Conservation (phyloP, 495 filamentous ascomycete genomes). For the Neurospora discreta region DNA sequence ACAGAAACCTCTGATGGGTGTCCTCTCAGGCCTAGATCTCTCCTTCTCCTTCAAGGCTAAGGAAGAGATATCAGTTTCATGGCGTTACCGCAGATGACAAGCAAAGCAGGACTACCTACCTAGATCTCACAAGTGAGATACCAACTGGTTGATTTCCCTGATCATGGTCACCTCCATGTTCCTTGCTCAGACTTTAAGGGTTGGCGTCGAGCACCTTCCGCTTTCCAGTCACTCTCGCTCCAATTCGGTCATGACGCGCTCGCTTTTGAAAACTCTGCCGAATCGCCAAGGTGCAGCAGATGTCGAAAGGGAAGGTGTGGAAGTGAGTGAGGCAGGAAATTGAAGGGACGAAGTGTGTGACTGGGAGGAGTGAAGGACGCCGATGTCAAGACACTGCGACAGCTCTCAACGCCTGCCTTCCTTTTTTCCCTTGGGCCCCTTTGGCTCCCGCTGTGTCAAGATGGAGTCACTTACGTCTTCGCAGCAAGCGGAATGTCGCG, state of each 20-base stretch:
- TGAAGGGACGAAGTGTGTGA: not conserved
- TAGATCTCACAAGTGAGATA: too few species aligned
- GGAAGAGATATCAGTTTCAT: too few species aligned
- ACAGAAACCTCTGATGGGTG: too few species aligned
- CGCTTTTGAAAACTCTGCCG: not conserved
- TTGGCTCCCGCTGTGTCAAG: not conserved
- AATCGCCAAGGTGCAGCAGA: not conserved
- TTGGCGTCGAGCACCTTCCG: too few species aligned
- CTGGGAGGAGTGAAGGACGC: not conserved
- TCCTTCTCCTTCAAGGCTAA: too few species aligned
- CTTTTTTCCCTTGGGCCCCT: not conserved
- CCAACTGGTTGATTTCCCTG: too few species aligned
- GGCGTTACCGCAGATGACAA: too few species aligned
- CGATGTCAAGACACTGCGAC: too few species aligned
- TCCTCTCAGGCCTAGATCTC: too few species aligned
- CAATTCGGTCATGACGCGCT: not conserved
- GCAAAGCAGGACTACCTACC: too few species aligned
- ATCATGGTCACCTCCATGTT: too few species aligned
- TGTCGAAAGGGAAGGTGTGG: not conserved
- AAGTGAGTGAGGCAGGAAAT: not conserved
- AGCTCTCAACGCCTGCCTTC: not conserved
- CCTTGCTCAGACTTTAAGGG: too few species aligned
- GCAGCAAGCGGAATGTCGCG: not conserved
- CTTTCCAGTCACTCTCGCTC: not conserved
- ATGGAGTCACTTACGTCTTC: not conserved